Conservation (phyloP, 2,329 filamentous ascomycete genomes). For the Pestalotiopsis sp. region DNA sequence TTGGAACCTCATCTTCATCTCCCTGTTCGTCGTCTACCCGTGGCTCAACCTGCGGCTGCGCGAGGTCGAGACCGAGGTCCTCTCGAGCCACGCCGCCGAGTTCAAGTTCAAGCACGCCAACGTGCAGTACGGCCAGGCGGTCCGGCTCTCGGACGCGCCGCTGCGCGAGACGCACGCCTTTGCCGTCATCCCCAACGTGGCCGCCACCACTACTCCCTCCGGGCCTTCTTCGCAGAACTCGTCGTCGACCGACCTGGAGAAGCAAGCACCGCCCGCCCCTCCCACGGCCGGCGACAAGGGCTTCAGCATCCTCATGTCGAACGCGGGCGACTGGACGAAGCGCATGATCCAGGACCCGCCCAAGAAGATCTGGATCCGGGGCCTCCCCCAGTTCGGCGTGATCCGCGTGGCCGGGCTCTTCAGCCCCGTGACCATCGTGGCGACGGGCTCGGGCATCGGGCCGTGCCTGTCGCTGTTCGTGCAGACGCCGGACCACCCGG, state of each 20-base stretch:
- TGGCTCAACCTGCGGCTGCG: constrained; percentile 66
- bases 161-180: constrained; percentile 66
- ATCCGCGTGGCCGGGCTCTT: constrained; percentile 62
- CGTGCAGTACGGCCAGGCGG: constrained; percentile 49
- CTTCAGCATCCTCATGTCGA: constrained; percentile 62
- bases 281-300: constrained; percentile 35
- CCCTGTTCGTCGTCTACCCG: constrained; percentile 59
- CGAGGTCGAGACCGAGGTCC: constrained; percentile 54
- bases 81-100: constrained; percentile 65
- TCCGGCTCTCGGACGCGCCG: constrained; percentile 55
- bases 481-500: constrained; percentile 37
- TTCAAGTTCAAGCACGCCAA: constrained; percentile 59
- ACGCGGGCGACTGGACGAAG: constrained; percentile 68
- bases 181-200: constrained; percentile 58
- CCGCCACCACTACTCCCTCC: constrained; percentile 15
- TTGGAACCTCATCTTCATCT: constrained; percentile 62
- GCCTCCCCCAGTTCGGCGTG: constrained; percentile 61
- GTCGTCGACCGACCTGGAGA: constrained; percentile 9
- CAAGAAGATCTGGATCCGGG: constrained; percentile 60
- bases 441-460: constrained; percentile 67
- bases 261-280: constrained; percentile 13
- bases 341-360: constrained; percentile 58
- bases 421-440: constrained; percentile 58
- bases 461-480: constrained; percentile 60
- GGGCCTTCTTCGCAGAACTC: neutral